Base-by-base conservation (phyloP, 2,329 filamentous ascomycete genomes). In the Tricladium varicosporioides region DNA sequence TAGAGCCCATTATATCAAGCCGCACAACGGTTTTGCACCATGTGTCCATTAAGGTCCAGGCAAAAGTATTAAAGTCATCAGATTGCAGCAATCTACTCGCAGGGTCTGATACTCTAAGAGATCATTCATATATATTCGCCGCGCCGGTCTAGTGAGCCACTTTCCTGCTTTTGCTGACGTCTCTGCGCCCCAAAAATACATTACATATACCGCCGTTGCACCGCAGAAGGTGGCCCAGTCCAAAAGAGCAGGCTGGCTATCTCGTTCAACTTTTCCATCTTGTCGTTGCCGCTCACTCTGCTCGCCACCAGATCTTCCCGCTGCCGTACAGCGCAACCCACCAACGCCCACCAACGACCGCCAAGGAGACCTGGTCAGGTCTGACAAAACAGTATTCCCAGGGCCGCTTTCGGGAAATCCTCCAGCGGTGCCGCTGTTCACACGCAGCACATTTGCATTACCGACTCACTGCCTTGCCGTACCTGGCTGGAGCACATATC, bases 1-100 rank as follows among this genome's bases (percentile, higher is more conserved):
- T 46, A 52, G 43, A 36, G 47, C 51, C 45, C 42, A 36, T 42
- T 54, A 54, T 54, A 49, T 54, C 43, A 49, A 58, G 56, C 53
- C 22, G 54, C 47, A 58, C 40, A 54, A 51, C 42, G 18, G 54
- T 27, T 51, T 51, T 58, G 46, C 43, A 48, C 51, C 51, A 58
- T 51, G 56, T 55, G 56, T 58, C 33, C 52, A 51, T 55, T 52
- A 54, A 58, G 51, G 47, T 43, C 48, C 49, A 58, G 56, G 56
- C 56, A 55, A 48, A 31, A 44, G 15, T 55, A 52, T 48, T 52
- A 55, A 52, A 52, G 51, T 55, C 53, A 58, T 47, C 52, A 58
- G 52, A 46, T 55, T 55, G 44, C 48, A 45, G 48, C 56, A 52
- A 54, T 58, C 33, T 51, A 54, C 43, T 32, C 7, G 16, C 48